phyloP scores from a whole-genome alignment of 805 yeast genomes.

The Sugiyamaella chiloensis region DNA sequence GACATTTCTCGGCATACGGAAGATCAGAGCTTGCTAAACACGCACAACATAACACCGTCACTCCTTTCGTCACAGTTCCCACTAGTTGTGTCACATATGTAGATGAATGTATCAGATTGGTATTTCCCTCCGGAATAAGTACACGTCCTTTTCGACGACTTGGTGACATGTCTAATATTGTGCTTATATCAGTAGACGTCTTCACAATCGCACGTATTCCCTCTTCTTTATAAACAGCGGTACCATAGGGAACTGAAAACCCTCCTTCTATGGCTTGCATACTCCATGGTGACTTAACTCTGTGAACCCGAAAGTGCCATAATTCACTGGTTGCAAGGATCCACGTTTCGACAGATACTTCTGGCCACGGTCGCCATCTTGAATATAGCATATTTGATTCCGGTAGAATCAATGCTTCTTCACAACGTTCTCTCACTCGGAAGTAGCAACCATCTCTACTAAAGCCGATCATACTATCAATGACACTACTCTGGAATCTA shows the following conservation, averaged over 20 bases:
- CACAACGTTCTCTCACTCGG: constrained; percentile 17
- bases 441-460: constrained; percentile 20
- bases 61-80: constrained; percentile 10
- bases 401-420: constrained; percentile 5
- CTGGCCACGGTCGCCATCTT: constrained; percentile 22
- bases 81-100: constrained; percentile 19
- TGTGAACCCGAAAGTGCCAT: constrained; percentile 26
- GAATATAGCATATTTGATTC: constrained; percentile 15
- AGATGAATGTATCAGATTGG: constrained; percentile 13
- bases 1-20: neutral
- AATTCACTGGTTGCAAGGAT: constrained; percentile 18
- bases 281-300: constrained; percentile 12
- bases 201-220: neutral
- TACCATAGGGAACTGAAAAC: constrained; percentile 11
- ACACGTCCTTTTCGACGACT: constrained; percentile 7
- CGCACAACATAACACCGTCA: constrained; percentile 9
- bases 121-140: constrained; percentile 17
- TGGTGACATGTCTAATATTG: constrained; percentile 5
- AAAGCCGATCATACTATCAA: constrained; percentile 24
- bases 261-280: constrained; percentile 21
- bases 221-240: neutral
- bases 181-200: constrained; percentile 10
- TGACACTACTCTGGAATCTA: constrained; percentile 16
- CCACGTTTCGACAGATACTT: constrained; percentile 25
- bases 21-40: constrained; percentile 11